A percentile compares a stretch with the other conserved stretches of the same genome.
These are phyloP conservation scores for Cyclocybe aegerita DNA, from an alignment of 768 basidiomycete species.

Conservation along the genomic window DNA sequence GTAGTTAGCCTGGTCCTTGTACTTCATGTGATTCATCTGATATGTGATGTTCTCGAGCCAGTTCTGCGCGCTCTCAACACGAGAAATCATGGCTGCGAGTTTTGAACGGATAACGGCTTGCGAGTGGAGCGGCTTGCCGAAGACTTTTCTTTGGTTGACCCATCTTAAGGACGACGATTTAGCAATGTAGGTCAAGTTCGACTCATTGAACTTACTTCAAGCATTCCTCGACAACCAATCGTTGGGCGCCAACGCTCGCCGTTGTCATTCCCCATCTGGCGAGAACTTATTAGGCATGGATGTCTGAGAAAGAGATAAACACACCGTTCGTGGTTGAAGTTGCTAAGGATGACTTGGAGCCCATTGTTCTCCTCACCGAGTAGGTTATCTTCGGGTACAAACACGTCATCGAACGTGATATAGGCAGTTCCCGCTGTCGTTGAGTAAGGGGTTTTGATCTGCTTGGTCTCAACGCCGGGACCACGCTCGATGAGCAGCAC, in stretches of 20 bases:
- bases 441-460: slow-evolving; percentile 78
- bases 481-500: slow-evolving; percentile 31
- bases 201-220: slow-evolving; percentile 45
- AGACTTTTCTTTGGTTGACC: slow-evolving; percentile 76
- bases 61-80: slow-evolving; percentile 76
- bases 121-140: slow-evolving; percentile 65
- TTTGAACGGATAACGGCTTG: slow-evolving; percentile 79
- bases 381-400: slow-evolving; percentile 85
- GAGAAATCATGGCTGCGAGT: slow-evolving; percentile 78
- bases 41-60: slow-evolving; percentile 88
- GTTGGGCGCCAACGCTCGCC: slow-evolving; percentile 51
- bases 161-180: slow-evolving; percentile 38
- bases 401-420: slow-evolving; percentile 81
- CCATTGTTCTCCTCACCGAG: slow-evolving; percentile 55
- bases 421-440: slow-evolving; percentile 83
- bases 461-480: slow-evolving; percentile 69
- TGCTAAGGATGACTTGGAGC: slow-evolving; percentile 44
- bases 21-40: slow-evolving; percentile 86
- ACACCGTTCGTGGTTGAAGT: slow-evolving; percentile 92
- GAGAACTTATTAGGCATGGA: slow-evolving; percentile 8
- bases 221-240: slow-evolving; percentile 72
- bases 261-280: slow-evolving; percentile 71
- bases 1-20: slow-evolving; percentile 69
- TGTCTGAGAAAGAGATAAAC: slow-evolving; percentile 15
- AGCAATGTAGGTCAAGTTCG: neutral